These are phyloP conservation scores for Theileria orientalis DNA, from an alignment of 169 alveolate species.

Conservation along the genomic window DNA sequence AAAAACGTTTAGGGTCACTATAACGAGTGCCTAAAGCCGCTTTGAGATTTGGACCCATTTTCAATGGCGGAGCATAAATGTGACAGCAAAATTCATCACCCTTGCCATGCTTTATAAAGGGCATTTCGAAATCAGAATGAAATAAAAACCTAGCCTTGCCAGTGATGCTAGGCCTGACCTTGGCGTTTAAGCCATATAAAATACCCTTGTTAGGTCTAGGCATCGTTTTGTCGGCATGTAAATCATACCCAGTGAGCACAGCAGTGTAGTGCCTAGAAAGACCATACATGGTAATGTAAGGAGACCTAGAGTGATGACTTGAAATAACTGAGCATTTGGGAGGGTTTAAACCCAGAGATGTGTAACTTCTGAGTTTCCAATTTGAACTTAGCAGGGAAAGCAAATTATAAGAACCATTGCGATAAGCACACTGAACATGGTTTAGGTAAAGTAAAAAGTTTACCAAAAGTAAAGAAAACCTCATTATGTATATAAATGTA, in stretches of 20 bases:
- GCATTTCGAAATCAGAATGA: conserved; percentile 22
- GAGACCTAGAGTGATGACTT: not conserved
- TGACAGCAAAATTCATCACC: conserved; percentile 29
- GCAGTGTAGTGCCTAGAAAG: conserved; percentile 17
- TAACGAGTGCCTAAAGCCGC: conserved; percentile 10
- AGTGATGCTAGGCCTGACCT: conserved; percentile 19
- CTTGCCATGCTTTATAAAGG: conserved; percentile 1
- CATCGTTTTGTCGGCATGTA: not conserved
- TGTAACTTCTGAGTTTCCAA: not conserved
- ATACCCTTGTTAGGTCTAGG: conserved; percentile 9
- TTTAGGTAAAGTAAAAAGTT: not conserved
- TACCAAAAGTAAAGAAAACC: too few species aligned
- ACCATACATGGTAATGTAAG: not conserved
- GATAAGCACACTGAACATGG: not conserved
- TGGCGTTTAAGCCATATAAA: conserved; percentile 29
- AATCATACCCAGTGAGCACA: conserved; percentile 23
- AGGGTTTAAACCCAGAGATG: not conserved
- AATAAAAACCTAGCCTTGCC: conserved; percentile 18
- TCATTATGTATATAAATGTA: not conserved
- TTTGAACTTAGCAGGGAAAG: not conserved
- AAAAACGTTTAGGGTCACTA: conserved; percentile 1
- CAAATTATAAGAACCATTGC: not conserved
- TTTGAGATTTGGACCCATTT: not conserved
- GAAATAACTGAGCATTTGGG: not conserved
- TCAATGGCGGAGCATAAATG: conserved; percentile 25